A percentile compares a stretch with the other conserved stretches of the same genome.
Evolutionary conservation across 495 filamentous ascomycete genomes (phyloP).

Genomic region (Hyaloscypha bicolor): DNA sequence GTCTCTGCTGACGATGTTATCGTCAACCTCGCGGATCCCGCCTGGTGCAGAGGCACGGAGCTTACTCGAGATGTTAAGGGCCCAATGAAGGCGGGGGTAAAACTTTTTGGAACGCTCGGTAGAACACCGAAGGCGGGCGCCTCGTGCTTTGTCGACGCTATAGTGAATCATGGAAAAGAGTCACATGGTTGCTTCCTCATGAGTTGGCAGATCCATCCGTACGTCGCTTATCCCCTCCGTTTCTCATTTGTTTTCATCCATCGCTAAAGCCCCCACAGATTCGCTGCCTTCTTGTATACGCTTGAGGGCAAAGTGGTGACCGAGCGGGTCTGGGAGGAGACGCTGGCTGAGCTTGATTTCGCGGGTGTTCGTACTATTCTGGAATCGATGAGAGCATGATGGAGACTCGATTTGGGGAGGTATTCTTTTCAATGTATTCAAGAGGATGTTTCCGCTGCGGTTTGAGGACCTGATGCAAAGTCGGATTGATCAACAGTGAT

Average conservation of each 20-base stretch:
- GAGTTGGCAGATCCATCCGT: conserved; percentile 4
- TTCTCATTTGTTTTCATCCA: not conserved
- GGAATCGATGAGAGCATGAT: conserved; percentile 25
- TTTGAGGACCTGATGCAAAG: not conserved
- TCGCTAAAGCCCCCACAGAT: not conserved
- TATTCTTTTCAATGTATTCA: no score
- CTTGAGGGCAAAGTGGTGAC: conserved; percentile 40
- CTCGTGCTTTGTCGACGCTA: conserved; percentile 44
- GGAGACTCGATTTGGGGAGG: not conserved
- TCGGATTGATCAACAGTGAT: no score
- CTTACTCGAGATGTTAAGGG: conserved; percentile 38
- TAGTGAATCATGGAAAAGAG: conserved; percentile 44
- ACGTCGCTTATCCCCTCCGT: not conserved
- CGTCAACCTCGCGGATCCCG: conserved; percentile 51
- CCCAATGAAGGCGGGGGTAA: conserved; percentile 19
- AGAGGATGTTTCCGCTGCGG: not conserved
- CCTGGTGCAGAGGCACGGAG: conserved; percentile 45
- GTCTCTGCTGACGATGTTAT: conserved; percentile 47
- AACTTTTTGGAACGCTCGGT: conserved; percentile 33
- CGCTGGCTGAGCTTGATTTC: conserved; percentile 45
- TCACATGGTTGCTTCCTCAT: conserved; percentile 44
- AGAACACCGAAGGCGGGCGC: conserved; percentile 38
- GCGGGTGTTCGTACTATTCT: conserved; percentile 40
- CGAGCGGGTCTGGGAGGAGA: conserved; percentile 47
- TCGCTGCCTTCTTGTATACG: conserved; percentile 32